A percentile compares a stretch with the other conserved stretches of the same genome.
These are phyloP conservation scores for Syncephalastrum sp. DNA, from an alignment of 371 early-diverging fungal species.

Conservation along the genomic window DNA sequence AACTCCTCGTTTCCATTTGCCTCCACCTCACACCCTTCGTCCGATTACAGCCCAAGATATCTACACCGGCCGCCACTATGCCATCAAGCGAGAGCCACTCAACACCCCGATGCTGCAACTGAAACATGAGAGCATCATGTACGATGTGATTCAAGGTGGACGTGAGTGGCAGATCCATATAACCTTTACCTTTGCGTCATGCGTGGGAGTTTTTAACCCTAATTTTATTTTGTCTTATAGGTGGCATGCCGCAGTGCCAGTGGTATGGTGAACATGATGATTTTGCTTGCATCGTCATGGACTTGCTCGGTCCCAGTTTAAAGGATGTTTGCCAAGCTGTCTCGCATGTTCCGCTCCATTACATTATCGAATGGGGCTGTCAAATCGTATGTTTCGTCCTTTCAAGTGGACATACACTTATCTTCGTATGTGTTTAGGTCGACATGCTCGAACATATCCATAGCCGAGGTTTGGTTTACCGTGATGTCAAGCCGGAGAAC, in stretches of 20 bases:
- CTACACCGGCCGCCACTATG: conserved; percentile 45
- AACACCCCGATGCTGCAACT: conserved; percentile 49
- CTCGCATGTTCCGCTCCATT: conserved; percentile 42
- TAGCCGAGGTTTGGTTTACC: conserved; percentile 45
- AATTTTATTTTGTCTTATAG: conserved; percentile 21
- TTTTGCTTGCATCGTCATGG: conserved; percentile 92
- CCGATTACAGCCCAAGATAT: conserved; percentile 42
- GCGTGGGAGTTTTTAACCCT: not conserved
- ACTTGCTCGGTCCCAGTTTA: conserved; percentile 93
- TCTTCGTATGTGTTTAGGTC: conserved; percentile 57
- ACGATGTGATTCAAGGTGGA: conserved; percentile 51
- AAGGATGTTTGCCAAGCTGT: conserved; percentile 77
- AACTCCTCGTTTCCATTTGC: conserved; percentile 5
- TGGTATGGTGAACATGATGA: conserved; percentile 94
- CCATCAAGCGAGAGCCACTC: conserved; percentile 54
- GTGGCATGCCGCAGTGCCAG: conserved; percentile 82
- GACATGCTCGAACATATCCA: conserved; percentile 92
- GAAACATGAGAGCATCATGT: conserved; percentile 53
- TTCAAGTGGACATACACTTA: not conserved
- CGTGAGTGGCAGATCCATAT: conserved; percentile 30
- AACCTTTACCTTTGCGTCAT: not conserved
- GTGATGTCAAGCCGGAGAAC: conserved; percentile 96
- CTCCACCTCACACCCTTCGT: conserved; percentile 8
- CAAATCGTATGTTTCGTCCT: conserved; percentile 49
- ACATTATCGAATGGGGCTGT: conserved; percentile 52